A percentile compares a stretch with the other conserved stretches of the same genome.
These are phyloP conservation scores for Penicillium sp. DNA, from an alignment of 2,329 filamentous ascomycete species.

Conservation along the genomic window DNA sequence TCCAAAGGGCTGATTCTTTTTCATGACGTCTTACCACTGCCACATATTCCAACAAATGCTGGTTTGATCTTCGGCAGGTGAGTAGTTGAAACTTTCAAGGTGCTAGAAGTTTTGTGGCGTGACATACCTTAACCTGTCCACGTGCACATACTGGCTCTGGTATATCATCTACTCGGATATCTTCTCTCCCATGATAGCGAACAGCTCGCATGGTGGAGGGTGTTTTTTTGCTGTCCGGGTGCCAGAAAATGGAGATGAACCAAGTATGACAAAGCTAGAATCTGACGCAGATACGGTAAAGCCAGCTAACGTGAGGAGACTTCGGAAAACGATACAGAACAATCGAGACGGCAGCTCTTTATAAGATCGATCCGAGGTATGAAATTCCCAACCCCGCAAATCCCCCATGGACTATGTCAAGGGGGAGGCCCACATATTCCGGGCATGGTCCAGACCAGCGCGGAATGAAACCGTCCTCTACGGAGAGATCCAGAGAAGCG, in stretches of 20 bases:
- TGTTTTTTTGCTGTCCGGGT: slow-evolving; percentile 12
- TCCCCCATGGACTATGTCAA: slow-evolving; percentile 1
- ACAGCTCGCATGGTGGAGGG: slow-evolving; percentile 28
- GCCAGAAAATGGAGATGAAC: not conserved
- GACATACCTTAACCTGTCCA: slow-evolving; percentile 49
- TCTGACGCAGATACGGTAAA: not conserved
- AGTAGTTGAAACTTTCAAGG: not conserved
- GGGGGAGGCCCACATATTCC: not conserved
- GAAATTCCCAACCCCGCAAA: slow-evolving; percentile 1
- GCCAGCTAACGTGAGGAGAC: not conserved
- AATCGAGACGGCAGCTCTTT: not conserved
- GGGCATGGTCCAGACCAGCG: not conserved
- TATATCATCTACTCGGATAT: slow-evolving; percentile 34
- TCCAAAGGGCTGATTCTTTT: not conserved
- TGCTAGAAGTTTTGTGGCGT: not conserved
- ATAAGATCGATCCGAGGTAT: not conserved
- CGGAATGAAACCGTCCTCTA: slow-evolving; percentile 1
- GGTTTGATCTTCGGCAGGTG: slow-evolving; percentile 19
- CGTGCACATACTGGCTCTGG: slow-evolving; percentile 42
- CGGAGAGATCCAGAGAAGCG: not conserved
- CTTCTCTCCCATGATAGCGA: slow-evolving; percentile 33
- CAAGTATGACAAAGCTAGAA: not conserved
- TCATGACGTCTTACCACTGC: slow-evolving; percentile 14
- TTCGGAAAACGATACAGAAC: not conserved
- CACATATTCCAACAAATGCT: slow-evolving; percentile 32